Evolutionary conservation across 352 stramenopile species (phyloP), one percentile per base, ranked within the genome.

Genomic region (Phytopythium aichiense): DNA sequence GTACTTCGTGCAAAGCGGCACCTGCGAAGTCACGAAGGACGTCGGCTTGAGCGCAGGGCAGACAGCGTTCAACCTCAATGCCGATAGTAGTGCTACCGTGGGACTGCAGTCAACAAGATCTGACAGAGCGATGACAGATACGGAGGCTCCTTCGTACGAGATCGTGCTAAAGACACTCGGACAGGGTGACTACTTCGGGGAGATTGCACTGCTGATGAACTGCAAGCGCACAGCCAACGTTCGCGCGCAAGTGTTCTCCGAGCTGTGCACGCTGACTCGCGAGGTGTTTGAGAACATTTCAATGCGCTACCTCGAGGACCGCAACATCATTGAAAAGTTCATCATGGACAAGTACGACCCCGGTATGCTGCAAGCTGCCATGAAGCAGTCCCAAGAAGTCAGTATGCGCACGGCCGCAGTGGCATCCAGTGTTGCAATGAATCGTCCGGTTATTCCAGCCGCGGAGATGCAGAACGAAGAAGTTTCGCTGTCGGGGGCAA

Each of bases 341-440:
- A 93, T 93, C 65, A 91, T 91, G 72, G 77, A 92, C 69, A 91
- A 90, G 59, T 92, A 93, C 66, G 81, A 93, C 42, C 80, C 82
- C 1, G 61, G 66, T 0, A 91, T 93, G 79, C 63, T 93, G 0
- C 77, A 89, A 53, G 80, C 81, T 8, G 80, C 82, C 11, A 81
- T 93, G 73, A 88, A 89, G 56, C 82, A 91, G 65, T 88, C 79
- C 0, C 77, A 88, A 23, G 79, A 89, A 31, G 66, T 91, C 4
- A 79, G 77, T 46, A 84, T 88, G 70, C 77, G 78, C 1, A 67
- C 53, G 25, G 53, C 53, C 4, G 53, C 37, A 18, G 53, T 33
- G 25, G 53, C 53, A 12, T 59, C 53, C 18, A 50, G 35, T 1
- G 53, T 59, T 5, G 22, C 30, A 3, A 38, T 59, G 22, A 50